Evolutionary conservation across 306 rosid genomes (phyloP).

Genomic region (Dicorynia guianensis): DNA sequence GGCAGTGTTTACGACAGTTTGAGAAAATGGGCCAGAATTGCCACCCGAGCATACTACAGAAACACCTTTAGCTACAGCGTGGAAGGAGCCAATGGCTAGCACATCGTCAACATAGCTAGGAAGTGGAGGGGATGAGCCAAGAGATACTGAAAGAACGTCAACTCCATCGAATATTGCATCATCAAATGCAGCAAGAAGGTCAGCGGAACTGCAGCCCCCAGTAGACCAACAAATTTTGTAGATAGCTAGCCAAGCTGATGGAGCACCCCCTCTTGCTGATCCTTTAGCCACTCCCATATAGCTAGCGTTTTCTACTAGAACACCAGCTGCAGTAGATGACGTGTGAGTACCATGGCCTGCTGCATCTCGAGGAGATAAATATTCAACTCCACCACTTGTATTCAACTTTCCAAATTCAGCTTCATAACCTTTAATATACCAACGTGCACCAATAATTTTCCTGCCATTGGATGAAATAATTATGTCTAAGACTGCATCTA

Average conservation of each 20-base stretch:
- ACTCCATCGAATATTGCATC: constrained; percentile 70
- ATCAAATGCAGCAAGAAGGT: constrained; percentile 72
- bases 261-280: constrained; percentile 73
- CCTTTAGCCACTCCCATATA: constrained; percentile 63
- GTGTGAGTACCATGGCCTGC: constrained; percentile 74
- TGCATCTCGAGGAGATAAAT: constrained; percentile 63
- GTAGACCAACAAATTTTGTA: constrained; percentile 71
- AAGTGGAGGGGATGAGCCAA: constrained; percentile 65
- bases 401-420: constrained; percentile 65
- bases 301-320: constrained; percentile 49
- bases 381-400: constrained; percentile 49
- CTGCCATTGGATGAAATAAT: constrained; percentile 40
- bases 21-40: constrained; percentile 69
- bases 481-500: neutral
- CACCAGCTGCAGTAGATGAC: constrained; percentile 68
- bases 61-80: constrained; percentile 61
- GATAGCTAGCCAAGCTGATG: constrained; percentile 60
- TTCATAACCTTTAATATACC: constrained; percentile 73
- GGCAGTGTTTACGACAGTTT: constrained; percentile 64
- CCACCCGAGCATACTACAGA: constrained; percentile 69
- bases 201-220: constrained; percentile 66
- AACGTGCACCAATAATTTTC: constrained; percentile 76
- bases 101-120: constrained; percentile 60
- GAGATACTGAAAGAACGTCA: constrained; percentile 59
- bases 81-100: constrained; percentile 66